Conservation (phyloP, 768 basidiomycete species). For the Chlorophyllum brunneum region DNA sequence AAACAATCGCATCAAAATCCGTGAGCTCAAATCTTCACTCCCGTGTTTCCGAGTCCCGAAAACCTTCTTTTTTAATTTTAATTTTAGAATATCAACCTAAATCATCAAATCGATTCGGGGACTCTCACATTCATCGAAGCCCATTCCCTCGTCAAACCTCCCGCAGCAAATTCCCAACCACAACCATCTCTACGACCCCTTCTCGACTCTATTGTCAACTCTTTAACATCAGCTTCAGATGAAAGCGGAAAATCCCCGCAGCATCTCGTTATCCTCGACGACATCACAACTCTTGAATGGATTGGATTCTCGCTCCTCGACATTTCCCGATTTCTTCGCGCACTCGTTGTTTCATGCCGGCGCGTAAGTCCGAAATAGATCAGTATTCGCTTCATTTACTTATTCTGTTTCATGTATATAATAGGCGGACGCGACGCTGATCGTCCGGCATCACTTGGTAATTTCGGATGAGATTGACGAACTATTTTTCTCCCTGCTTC, state of each 20-base stretch:
- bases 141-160: constrained; percentile 30
- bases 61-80: too few relatives aligned
- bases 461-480: constrained; percentile 55
- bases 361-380: constrained; percentile 37
- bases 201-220: constrained; percentile 28
- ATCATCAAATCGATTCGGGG: constrained; percentile 31
- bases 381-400: constrained; percentile 3
- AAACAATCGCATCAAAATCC: constrained; percentile 56
- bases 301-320: constrained; percentile 53
- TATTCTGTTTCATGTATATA: neutral
- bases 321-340: constrained; percentile 55
- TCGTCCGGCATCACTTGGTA: constrained; percentile 63
- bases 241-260: constrained; percentile 10
- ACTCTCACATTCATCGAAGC: constrained; percentile 55
- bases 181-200: constrained; percentile 22
- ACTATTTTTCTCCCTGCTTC: constrained; percentile 53
- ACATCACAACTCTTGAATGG: constrained; percentile 67
- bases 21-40: constrained; percentile 35
- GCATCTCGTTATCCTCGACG: constrained; percentile 64
- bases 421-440: constrained; percentile 49
- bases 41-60: too few relatives aligned
- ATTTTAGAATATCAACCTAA: constrained; percentile 35
- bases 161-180: constrained; percentile 9
- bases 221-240: constrained; percentile 24
- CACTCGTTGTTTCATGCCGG: constrained; percentile 49